Conservation (phyloP, 495 filamentous ascomycete genomes). For the Hapsidospora chrysogenum region DNA sequence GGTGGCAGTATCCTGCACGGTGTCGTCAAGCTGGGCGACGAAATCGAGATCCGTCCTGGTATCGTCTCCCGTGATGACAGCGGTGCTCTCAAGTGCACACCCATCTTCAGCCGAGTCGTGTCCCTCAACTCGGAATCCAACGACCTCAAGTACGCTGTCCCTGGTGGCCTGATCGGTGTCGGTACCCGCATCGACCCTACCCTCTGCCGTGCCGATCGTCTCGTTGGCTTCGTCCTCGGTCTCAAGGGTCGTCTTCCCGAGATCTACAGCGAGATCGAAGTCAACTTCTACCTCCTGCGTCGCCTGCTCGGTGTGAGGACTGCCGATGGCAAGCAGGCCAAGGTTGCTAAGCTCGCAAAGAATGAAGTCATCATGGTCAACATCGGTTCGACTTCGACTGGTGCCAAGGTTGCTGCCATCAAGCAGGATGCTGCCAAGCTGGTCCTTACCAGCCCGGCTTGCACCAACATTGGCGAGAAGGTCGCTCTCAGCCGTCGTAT, state of each 20-base stretch:
- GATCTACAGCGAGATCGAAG: constrained; percentile 94
- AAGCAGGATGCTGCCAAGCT: constrained; percentile 90
- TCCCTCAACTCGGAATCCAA: constrained; percentile 95
- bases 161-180: constrained; percentile 92
- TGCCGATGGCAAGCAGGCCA: constrained; percentile 95
- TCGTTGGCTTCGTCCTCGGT: constrained; percentile 94
- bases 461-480: constrained; percentile 92
- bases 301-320: constrained; percentile 92
- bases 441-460: constrained; percentile 68
- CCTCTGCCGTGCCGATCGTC: constrained; percentile 92
- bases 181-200: constrained; percentile 95
- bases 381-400: constrained; percentile 92
- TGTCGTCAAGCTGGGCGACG: constrained; percentile 87
- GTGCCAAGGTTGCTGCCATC: constrained; percentile 85
- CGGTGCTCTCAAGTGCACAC: constrained; percentile 86
- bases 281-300: constrained; percentile 96
- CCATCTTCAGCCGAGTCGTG: constrained; percentile 89
- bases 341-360: constrained; percentile 94
- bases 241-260: constrained; percentile 78
- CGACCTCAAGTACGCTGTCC: constrained; percentile 92
- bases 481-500: constrained; percentile 90
- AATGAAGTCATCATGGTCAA: constrained; percentile 99
- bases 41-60: constrained; percentile 95
- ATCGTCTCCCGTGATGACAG: constrained; percentile 87
- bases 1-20: constrained; percentile 93